phyloP scores from a whole-genome alignment of 441 rosid species.

The Omphalea diandra region DNA sequence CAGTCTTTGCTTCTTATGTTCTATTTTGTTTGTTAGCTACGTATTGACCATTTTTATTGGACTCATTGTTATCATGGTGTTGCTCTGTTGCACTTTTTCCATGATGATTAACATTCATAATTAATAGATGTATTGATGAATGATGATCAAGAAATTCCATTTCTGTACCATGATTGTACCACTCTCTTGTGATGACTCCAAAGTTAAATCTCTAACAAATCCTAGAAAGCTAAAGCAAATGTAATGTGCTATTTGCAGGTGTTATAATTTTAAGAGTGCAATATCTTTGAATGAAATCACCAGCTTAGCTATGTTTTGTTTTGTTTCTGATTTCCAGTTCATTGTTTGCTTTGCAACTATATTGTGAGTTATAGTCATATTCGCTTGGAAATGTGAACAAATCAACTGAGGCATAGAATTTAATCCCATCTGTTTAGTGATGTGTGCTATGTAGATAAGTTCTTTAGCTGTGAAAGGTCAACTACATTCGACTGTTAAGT shows the following conservation, averaged over 20 bases:
- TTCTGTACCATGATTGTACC: background rate
- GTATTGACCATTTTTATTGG: background rate
- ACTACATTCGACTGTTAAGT: background rate
- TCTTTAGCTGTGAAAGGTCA: background rate
- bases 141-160: background rate
- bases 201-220: background rate
- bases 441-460: background rate
- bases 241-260: background rate
- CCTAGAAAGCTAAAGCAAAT: background rate
- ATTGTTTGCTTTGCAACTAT: background rate
- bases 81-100: background rate
- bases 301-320: background rate
- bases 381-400: background rate
- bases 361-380: background rate
- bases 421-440: background rate
- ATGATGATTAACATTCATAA: background rate
- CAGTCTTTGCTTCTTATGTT: conserved; percentile 6
- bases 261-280: background rate
- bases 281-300: background rate
- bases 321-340: background rate
- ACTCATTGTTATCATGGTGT: background rate
- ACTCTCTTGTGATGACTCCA: background rate
- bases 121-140: background rate
- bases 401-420: background rate
- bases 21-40: background rate